A percentile compares a stretch with the other conserved stretches of the same genome.
These are phyloP conservation scores for Wolfiporia cocos DNA, from an alignment of 1,284 basidiomycete genomes.

Conservation along the genomic window DNA sequence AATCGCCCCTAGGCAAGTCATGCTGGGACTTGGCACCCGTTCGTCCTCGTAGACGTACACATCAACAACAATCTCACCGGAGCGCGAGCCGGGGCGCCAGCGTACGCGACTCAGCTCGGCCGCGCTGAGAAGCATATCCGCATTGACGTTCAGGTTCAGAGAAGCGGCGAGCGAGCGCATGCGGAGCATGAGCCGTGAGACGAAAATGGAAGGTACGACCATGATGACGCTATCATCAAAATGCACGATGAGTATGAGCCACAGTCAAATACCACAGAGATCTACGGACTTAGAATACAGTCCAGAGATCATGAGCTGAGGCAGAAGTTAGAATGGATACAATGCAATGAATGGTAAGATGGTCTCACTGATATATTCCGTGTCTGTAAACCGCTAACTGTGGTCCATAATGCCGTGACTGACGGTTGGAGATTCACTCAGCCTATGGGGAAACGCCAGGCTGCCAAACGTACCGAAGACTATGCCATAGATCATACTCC, in stretches of 20 bases:
- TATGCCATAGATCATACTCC: constrained; percentile 19
- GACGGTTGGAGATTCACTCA: too few relatives aligned
- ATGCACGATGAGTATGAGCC: too few relatives aligned
- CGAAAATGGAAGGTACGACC: constrained; percentile 18
- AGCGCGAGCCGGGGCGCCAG: constrained; percentile 30
- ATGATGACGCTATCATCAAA: constrained; percentile 21
- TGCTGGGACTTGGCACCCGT: constrained; percentile 13
- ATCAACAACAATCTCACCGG: constrained; percentile 37
- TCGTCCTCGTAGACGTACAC: constrained; percentile 9
- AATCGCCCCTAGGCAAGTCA: too few relatives aligned
- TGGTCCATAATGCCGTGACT: too few relatives aligned
- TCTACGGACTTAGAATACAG: too few relatives aligned
- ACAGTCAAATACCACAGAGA: too few relatives aligned
- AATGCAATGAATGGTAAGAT: too few relatives aligned
- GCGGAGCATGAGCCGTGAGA: constrained; percentile 27
- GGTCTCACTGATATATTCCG: too few relatives aligned
- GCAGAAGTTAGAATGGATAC: too few relatives aligned
- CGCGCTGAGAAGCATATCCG: constrained; percentile 24
- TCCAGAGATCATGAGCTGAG: too few relatives aligned
- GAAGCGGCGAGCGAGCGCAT: constrained; percentile 25
- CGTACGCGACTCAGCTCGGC: constrained; percentile 23
- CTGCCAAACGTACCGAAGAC: constrained; percentile 21
- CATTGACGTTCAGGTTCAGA: constrained; percentile 20
- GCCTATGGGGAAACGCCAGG: too few relatives aligned
- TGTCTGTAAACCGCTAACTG: too few relatives aligned